These are phyloP conservation scores for Yarrowia sp. DNA, from an alignment of 805 yeast genomes.

Conservation along the genomic window DNA sequence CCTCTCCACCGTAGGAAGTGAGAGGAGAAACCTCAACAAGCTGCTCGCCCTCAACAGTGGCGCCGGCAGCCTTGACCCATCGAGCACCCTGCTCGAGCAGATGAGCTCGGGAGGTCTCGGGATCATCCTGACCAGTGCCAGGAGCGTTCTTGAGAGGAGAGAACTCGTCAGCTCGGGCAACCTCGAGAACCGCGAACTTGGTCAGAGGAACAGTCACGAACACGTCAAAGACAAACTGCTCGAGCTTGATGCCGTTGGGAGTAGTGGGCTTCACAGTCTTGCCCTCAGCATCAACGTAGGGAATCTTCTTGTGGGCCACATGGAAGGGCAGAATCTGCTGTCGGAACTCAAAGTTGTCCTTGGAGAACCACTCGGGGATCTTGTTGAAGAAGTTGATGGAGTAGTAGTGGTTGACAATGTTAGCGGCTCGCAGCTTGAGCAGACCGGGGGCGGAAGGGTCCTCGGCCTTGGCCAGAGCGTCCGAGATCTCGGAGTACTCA, in stretches of 20 bases:
- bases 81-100: constrained; percentile 69
- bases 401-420: constrained; percentile 96
- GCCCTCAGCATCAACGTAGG: constrained; percentile 59
- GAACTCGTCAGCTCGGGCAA: constrained; percentile 82
- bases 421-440: constrained; percentile 87
- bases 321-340: constrained; percentile 80
- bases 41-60: constrained; percentile 54
- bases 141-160: constrained; percentile 93
- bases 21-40: constrained; percentile 79
- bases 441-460: constrained; percentile 61
- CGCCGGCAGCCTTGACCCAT: constrained; percentile 82
- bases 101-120: constrained; percentile 76
- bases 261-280: constrained; percentile 64
- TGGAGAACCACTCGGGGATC: constrained; percentile 66
- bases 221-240: constrained; percentile 96
- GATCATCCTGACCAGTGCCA: constrained; percentile 82
- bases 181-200: constrained; percentile 91
- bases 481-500: constrained; percentile 89
- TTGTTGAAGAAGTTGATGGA: constrained; percentile 72
- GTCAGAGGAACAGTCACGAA: constrained; percentile 76
- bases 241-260: constrained; percentile 92
- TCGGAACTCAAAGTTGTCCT: constrained; percentile 52
- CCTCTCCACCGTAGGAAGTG: constrained; percentile 78
- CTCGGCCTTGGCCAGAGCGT: constrained; percentile 69
- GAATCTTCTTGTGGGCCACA: constrained; percentile 89